Conservation (phyloP, 305 asterid species). For the Solanum hybrid region DNA sequence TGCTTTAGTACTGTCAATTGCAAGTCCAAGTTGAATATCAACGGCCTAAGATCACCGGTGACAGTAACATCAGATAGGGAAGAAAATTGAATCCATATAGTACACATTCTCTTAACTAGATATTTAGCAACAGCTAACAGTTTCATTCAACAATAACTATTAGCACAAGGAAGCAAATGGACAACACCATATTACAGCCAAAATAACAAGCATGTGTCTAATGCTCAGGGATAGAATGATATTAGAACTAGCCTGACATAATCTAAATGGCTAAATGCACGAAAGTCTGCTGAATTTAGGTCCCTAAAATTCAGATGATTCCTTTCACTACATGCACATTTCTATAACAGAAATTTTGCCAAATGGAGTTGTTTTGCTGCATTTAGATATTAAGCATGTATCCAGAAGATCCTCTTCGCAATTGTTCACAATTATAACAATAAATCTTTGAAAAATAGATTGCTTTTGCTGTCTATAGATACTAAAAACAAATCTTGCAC, state of each 20-base stretch:
- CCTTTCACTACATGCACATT: not conserved
- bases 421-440: not conserved
- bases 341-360: not conserved
- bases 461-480: not conserved
- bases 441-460: not conserved
- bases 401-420: not conserved
- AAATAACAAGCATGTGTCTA: not conserved
- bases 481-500: not conserved
- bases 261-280: not conserved
- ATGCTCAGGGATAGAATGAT: not conserved
- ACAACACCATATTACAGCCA: not conserved
- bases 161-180: not conserved
- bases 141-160: not conserved
- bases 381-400: not conserved
- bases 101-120: not conserved
- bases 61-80: not conserved
- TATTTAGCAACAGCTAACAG: not conserved
- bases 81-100: not conserved
- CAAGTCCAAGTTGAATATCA: constrained; percentile 97
- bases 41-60: constrained; percentile 49
- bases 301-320: not conserved
- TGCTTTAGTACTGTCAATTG: constrained; percentile 95
- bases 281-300: not conserved
- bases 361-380: not conserved
- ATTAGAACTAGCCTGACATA: not conserved